Conservation (phyloP, 495 filamentous ascomycete species). For the Trichocladium uniseriatum region DNA sequence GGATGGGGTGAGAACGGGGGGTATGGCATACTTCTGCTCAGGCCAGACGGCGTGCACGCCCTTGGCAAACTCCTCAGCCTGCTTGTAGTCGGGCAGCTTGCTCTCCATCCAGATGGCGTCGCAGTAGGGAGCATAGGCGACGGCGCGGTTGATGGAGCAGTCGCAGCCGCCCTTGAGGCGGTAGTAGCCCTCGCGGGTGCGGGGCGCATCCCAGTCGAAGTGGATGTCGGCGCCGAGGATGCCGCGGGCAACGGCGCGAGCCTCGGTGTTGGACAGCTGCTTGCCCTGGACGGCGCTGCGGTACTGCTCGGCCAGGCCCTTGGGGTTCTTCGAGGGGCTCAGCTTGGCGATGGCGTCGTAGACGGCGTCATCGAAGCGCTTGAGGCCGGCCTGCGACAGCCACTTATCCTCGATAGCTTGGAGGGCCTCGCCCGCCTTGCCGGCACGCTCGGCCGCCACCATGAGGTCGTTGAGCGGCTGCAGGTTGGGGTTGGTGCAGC, state of each 20-base stretch:
- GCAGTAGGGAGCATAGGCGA: slow-evolving; percentile 88
- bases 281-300: slow-evolving; percentile 61
- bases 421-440: slow-evolving; percentile 71
- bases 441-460: slow-evolving; percentile 70
- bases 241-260: slow-evolving; percentile 70
- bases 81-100: slow-evolving; percentile 84
- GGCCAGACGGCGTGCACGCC: slow-evolving; percentile 94
- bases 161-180: slow-evolving; percentile 83
- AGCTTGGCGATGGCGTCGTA: slow-evolving; percentile 63
- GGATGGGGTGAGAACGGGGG: neutral
- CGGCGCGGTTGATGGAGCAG: slow-evolving; percentile 82
- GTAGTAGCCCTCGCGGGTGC: slow-evolving; percentile 93
- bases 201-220: slow-evolving; percentile 89
- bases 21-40: slow-evolving; percentile 74
- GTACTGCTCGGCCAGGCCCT: slow-evolving; percentile 57
- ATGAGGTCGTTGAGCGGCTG: slow-evolving; percentile 86
- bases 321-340: slow-evolving; percentile 52
- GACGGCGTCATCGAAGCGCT: slow-evolving; percentile 86
- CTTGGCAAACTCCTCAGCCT: slow-evolving; percentile 89
- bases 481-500: slow-evolving; percentile 74
- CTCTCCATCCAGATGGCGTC: slow-evolving; percentile 99
- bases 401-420: slow-evolving; percentile 91
- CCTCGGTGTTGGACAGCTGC: slow-evolving; percentile 60
- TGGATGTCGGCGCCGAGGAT: slow-evolving; percentile 73
- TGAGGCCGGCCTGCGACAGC: slow-evolving; percentile 72